Base-by-base conservation (phyloP, 2,329 filamentous ascomycete species). In the Colletotrichum limetticola region DNA sequence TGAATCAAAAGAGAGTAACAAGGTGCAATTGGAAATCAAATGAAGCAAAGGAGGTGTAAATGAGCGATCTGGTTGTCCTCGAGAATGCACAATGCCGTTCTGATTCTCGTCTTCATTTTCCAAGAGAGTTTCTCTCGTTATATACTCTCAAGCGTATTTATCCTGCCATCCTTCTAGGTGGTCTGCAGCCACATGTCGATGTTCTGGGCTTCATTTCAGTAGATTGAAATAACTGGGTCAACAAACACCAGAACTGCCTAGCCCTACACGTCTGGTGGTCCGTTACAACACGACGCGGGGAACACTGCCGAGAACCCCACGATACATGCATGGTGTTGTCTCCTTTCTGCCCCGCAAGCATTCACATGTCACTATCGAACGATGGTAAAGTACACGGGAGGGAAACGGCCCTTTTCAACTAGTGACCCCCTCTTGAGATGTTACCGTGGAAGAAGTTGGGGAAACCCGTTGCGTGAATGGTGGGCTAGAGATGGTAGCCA, bases 291-390 rank as follows among this genome's bases (percentile, higher is more conserved):
- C 42, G 24, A 46, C 53, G 30, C 37, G 14, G 22, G 35, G 42
- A 56, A 28, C 26, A 16, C 30, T 49, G 28, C 14, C 42, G 42
- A 35, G 22, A 62, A 26, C 22, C 11, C 55, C 42, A 55, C 62
- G 46, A 68, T 57, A 52, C 63, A 12, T 62, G 58, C 14, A 30
- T 63, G 30, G 42, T 35, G 65, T 46, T 63, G 26, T 55, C 37
- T 59, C 32, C 30, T 32, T 59, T 28, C 28, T 32, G 14, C 49
- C 58, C 57, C 57, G 37, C 57, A 68, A 28, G 61, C 57, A 8
- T 19, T 28, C 19, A n/a, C 28, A n/a, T 37, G 16, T 28, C 26
- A 37, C n/a, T 22, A 5, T 55, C 8, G n/a, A 24, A 58, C 22
- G 35, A 57, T 30, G 28, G 19, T 19, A 57, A 22, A 57, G 8